phyloP scores from a whole-genome alignment of 345 rosid genomes.

The Trapa incisa region DNA sequence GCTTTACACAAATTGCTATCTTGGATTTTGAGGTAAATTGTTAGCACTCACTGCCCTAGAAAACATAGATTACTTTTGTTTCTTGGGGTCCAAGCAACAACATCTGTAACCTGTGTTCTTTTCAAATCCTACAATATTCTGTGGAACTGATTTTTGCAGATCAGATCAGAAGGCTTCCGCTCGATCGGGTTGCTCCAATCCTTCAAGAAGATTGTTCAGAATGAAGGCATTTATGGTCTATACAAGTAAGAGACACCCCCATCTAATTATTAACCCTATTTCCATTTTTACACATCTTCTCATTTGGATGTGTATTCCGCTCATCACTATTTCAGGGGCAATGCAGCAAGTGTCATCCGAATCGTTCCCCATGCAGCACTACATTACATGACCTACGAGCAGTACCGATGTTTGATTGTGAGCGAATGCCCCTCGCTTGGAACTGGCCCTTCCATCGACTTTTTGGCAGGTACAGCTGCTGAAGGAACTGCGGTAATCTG shows the following conservation, averaged over 20 bases:
- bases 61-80: neutral
- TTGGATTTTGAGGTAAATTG: neutral
- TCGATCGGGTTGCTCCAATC: constrained; percentile 67
- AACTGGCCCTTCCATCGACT: constrained; percentile 78
- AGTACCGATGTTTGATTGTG: constrained; percentile 74
- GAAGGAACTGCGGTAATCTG: constrained; percentile 96
- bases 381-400: constrained; percentile 87
- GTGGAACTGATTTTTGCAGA: constrained; percentile 22
- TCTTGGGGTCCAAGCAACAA: neutral
- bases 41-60: neutral
- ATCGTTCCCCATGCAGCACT: constrained; percentile 82
- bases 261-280: too few relatives aligned
- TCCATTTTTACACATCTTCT: too few relatives aligned
- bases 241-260: constrained; percentile 42
- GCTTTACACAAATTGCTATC: neutral
- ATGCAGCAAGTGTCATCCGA: constrained; percentile 80
- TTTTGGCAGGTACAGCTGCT: constrained; percentile 77
- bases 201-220: constrained; percentile 57
- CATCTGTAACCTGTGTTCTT: neutral
- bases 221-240: constrained; percentile 73
- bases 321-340: constrained; percentile 38
- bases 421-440: constrained; percentile 51
- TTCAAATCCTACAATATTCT: neutral
- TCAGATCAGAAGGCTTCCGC: constrained; percentile 64
- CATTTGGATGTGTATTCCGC: too few relatives aligned